phyloP scores from a whole-genome alignment of 371 early-diverging fungal genomes.

The Saksenaea oblongispora region DNA sequence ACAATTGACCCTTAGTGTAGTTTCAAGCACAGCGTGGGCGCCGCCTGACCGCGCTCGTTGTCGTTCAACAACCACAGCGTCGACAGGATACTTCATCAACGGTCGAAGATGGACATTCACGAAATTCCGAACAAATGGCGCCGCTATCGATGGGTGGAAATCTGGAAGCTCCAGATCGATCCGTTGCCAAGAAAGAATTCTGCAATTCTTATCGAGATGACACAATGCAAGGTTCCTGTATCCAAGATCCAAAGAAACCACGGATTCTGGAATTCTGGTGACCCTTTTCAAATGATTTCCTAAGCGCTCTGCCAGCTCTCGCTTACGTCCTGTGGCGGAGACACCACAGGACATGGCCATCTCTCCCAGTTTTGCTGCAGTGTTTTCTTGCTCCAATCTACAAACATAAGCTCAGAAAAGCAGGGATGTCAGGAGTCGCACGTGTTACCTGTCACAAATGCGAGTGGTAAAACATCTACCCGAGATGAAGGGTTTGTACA shows the following conservation, averaged over 20 bases:
- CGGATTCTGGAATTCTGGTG: slow-evolving; percentile 24
- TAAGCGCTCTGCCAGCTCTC: background rate
- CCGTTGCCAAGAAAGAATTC: slow-evolving; percentile 44
- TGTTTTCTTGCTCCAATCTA: background rate
- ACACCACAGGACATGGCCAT: background rate
- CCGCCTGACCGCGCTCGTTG: slow-evolving; percentile 52
- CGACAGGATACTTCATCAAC: slow-evolving; percentile 7
- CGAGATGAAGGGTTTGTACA: background rate
- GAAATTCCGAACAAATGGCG: background rate
- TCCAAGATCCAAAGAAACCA: slow-evolving; percentile 77
- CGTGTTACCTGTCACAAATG: background rate
- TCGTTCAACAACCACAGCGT: slow-evolving; percentile 46
- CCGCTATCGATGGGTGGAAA: background rate
- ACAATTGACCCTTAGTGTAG: slow-evolving; percentile 49
- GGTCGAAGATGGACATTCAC: background rate
- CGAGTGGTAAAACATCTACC: background rate
- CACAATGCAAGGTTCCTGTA: slow-evolving; percentile 71
- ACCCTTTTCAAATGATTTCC: background rate
- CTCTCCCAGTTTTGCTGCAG: background rate
- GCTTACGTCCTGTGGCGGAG: background rate
- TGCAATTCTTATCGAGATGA: slow-evolving; percentile 33
- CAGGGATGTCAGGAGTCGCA: background rate
- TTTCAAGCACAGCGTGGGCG: slow-evolving; percentile 39
- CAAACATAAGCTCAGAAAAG: background rate
- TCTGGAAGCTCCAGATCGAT: slow-evolving; percentile 26